Evolutionary conservation across 805 yeast species (phyloP), one percentile per base, ranked within the genome.

Genomic region (Sugiyamaella boreocaroliniensis): DNA sequence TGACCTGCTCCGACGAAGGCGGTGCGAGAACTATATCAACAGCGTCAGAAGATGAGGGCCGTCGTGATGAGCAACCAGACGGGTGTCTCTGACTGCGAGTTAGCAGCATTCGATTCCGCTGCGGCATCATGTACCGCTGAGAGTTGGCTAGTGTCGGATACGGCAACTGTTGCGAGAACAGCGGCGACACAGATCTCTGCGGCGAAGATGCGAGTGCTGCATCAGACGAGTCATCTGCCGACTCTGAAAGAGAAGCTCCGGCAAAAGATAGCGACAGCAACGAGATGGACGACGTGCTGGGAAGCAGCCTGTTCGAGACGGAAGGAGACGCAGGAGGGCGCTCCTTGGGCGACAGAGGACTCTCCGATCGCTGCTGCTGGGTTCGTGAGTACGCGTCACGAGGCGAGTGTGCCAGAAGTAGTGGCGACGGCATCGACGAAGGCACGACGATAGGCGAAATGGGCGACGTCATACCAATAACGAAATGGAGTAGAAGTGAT

Each of bases 241-340:
- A 19, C 12, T 48, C 52, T 5, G 29, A 40, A 10, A 51, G 10
- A 5, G 55, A 45, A 6, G 53, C 41, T 14, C 45, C 44, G 29
- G 52, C 51, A 43, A 57, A 49, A 22, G 61, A 57, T 29, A 57
- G 51, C 18, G 54, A 49, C 15, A 57, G 49, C 20, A 57, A 46
- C 14, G 61, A 57, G 12, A 57, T 57, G 9, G 58, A 47, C 12
- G 61, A 57, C 2, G 61, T 57, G 48, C 54, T 48, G 19, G 61
- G 58, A 12, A 57, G 51, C 32, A 57, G 53, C 16, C 34, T 29
- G 20, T 20, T n/a, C 16, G 53, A 41, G 19, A 42, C 37, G 19
- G 53, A 29, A 11, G 40, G 49, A 10, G 44, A 15, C 34, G 14
- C 26, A 20, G 12, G 43, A 34, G 48, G 12, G 41, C 19, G 43